These are phyloP conservation scores for Oryza punctata DNA, from an alignment of 176 grass and related monocot genomes.

Conservation along the genomic window DNA sequence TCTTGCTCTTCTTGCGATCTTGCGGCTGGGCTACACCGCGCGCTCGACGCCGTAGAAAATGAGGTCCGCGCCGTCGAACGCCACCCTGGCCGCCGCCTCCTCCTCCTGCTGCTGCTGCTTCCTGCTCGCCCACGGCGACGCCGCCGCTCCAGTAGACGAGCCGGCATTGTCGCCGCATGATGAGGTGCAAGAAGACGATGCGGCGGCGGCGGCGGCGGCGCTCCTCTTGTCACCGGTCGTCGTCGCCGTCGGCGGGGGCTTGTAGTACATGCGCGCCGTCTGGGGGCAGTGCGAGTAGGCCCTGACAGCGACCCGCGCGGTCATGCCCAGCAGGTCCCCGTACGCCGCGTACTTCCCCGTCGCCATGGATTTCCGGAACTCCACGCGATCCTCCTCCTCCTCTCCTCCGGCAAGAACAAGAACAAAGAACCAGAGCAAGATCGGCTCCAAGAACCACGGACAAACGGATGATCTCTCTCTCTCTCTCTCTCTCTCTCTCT, in stretches of 20 bases:
- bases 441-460: not conserved
- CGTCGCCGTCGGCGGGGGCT: constrained; percentile 46
- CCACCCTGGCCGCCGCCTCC: constrained; percentile 7
- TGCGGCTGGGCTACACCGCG: not conserved
- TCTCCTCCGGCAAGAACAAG: not conserved
- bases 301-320: constrained; percentile 46
- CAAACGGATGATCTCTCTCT: too few relatives aligned
- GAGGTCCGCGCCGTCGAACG: constrained; percentile 23
- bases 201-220: not conserved
- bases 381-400: not conserved
- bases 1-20: constrained; percentile 6
- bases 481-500: too few relatives aligned
- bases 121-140: not conserved
- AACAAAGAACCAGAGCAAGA: not conserved
- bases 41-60: constrained; percentile 19
- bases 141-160: not conserved
- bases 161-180: not conserved
- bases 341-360: constrained; percentile 41
- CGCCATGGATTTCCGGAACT: not conserved
- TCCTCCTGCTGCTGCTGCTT: not conserved
- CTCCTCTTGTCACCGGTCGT: not conserved
- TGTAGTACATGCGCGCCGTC: constrained; percentile 70
- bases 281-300: constrained; percentile 70
- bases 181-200: not conserved
- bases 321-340: constrained; percentile 50